These are phyloP conservation scores for Perkinsela sp. DNA, from an alignment of 208 protist species.

Conservation along the genomic window DNA sequence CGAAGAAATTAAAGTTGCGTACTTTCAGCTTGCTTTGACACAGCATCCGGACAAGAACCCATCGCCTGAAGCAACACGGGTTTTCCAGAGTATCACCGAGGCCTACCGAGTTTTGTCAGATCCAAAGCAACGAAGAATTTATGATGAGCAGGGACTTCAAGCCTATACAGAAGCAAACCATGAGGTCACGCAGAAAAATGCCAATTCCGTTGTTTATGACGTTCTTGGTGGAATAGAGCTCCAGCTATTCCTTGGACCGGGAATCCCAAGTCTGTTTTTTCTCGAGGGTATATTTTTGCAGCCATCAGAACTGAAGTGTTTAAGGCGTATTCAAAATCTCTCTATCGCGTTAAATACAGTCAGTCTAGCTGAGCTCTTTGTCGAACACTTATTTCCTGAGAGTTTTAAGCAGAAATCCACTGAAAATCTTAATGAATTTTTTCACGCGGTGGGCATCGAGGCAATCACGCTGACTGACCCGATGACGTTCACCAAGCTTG, in stretches of 20 bases:
- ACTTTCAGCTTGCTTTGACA: constrained; percentile 36
- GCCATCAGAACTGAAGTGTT: background rate
- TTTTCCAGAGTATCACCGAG: background rate
- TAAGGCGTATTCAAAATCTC: background rate
- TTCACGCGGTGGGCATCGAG: background rate
- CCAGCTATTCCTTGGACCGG: background rate
- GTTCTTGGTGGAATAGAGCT: background rate
- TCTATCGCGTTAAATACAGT: background rate
- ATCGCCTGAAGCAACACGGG: constrained; percentile 16
- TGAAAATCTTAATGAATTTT: background rate
- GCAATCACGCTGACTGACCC: background rate
- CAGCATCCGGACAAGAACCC: constrained; percentile 66
- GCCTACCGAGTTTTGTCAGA: background rate
- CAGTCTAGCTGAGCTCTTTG: background rate
- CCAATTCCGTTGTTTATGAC: background rate
- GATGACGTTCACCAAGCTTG: background rate
- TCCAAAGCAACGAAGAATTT: background rate
- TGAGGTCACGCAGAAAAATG: background rate
- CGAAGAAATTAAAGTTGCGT: constrained; percentile 42
- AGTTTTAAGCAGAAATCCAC: background rate
- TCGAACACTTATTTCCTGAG: background rate
- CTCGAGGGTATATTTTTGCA: background rate
- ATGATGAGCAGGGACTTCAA: background rate
- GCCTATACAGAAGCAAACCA: background rate
- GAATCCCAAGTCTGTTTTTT: background rate